Evolutionary conservation across 495 filamentous ascomycete species (phyloP).

Genomic region (Podospora comata): DNA sequence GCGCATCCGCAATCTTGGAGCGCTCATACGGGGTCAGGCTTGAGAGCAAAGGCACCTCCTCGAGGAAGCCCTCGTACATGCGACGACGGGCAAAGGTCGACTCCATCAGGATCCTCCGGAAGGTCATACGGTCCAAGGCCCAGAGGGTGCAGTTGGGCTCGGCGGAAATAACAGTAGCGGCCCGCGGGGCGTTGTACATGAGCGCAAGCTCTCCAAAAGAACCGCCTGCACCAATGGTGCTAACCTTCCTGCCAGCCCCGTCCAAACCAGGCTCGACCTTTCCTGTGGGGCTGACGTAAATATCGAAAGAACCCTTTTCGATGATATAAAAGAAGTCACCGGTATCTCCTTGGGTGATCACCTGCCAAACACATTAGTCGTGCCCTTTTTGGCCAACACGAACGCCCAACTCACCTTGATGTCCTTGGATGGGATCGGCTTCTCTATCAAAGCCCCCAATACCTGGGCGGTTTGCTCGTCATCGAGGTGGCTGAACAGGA

Average conservation of each 20-base stretch:
- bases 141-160: constrained; percentile 79
- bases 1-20: constrained; percentile 92
- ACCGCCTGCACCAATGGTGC: constrained; percentile 76
- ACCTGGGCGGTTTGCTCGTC: constrained; percentile 87
- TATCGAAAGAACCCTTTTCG: constrained; percentile 84
- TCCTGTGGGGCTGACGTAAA: constrained; percentile 82
- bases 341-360: constrained; percentile 92
- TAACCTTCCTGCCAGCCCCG: constrained; percentile 83
- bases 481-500: constrained; percentile 90
- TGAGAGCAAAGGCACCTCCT: constrained; percentile 86
- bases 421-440: constrained; percentile 88
- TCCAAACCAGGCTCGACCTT: constrained; percentile 74
- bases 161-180: constrained; percentile 88
- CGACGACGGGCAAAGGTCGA: constrained; percentile 91
- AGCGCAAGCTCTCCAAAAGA: constrained; percentile 97
- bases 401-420: constrained; percentile 60
- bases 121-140: constrained; percentile 93
- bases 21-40: constrained; percentile 86
- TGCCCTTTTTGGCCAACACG: background rate
- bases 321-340: constrained; percentile 98
- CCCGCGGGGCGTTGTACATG: constrained; percentile 98
- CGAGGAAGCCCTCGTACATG: constrained; percentile 97
- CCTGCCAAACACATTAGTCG: constrained; percentile 37
- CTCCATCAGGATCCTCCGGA: constrained; percentile 98
- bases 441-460: constrained; percentile 87